phyloP scores from a whole-genome alignment of 495 filamentous ascomycete species.

The Penicillium fimorum region DNA sequence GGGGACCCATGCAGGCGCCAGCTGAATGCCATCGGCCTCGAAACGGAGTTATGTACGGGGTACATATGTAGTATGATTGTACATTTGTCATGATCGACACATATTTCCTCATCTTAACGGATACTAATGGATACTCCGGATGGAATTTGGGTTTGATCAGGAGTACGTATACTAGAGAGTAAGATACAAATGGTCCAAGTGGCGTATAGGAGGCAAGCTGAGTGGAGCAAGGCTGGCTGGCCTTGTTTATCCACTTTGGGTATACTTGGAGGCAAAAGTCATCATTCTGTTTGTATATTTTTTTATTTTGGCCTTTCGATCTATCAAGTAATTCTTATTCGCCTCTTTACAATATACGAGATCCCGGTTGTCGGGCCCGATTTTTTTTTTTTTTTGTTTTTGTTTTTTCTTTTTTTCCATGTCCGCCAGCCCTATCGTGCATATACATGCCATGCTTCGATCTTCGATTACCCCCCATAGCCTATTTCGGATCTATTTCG shows the following conservation, averaged over 20 bases:
- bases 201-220: constrained; percentile 10
- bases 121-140: too few species aligned
- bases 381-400: not conserved
- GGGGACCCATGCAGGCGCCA: constrained; percentile 18
- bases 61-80: not conserved
- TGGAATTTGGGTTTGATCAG: too few species aligned
- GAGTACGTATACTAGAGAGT: too few species aligned
- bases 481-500: not conserved
- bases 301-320: not conserved
- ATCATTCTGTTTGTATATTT: not conserved
- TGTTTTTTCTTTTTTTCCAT: not conserved
- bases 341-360: not conserved
- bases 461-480: not conserved
- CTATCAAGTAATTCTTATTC: not conserved
- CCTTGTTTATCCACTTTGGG: constrained; percentile 3
- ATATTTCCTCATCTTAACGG: too few species aligned
- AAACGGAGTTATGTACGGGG: not conserved
- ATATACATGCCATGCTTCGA: not conserved
- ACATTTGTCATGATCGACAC: constrained; percentile 12
- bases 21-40: constrained; percentile 17
- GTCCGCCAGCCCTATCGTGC: not conserved
- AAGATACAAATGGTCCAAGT: not conserved
- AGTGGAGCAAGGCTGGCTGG: constrained; percentile 11
- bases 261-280: constrained; percentile 6
- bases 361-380: not conserved